Conservation (phyloP, 352 stramenopile species). For the Globisporangium emineosum region DNA sequence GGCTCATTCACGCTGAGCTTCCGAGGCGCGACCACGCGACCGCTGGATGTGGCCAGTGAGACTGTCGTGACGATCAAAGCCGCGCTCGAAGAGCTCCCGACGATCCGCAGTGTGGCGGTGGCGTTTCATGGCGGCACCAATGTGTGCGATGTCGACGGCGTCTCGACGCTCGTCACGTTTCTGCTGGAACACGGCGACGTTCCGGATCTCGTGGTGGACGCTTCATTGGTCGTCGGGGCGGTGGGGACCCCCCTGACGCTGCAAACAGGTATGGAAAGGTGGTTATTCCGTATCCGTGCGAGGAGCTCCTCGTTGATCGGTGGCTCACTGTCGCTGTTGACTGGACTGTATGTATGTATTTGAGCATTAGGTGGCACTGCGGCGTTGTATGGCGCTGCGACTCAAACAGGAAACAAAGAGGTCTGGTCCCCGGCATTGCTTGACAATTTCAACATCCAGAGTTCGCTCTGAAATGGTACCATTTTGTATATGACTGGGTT, state of each 20-base stretch:
- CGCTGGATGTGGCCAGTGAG: constrained; percentile 37
- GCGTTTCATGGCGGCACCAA: constrained; percentile 37
- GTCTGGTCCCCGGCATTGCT: constrained; percentile 14
- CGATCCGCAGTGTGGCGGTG: constrained; percentile 49
- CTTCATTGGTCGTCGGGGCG: constrained; percentile 26
- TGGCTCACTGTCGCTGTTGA: neutral
- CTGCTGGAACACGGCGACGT: constrained; percentile 65
- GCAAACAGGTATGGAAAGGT: constrained; percentile 33
- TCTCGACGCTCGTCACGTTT: constrained; percentile 66
- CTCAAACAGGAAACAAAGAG: constrained; percentile 59
- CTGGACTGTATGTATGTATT: neutral
- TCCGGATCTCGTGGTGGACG: constrained; percentile 35
- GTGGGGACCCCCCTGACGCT: constrained; percentile 33
- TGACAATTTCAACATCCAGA: too few relatives aligned
- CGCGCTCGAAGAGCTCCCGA: constrained; percentile 47
- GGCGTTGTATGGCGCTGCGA: constrained; percentile 36
- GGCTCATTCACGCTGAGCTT: constrained; percentile 68
- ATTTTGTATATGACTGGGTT: neutral
- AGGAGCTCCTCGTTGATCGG: neutral
- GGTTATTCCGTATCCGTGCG: neutral
- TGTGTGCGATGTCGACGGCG: constrained; percentile 49
- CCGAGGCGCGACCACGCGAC: constrained; percentile 44
- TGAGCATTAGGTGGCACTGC: constrained; percentile 24
- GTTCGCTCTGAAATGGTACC: too few relatives aligned
- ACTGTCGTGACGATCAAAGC: constrained; percentile 40